Conservation (phyloP, 2,329 filamentous ascomycete genomes). For the Laburnicola sp. region DNA sequence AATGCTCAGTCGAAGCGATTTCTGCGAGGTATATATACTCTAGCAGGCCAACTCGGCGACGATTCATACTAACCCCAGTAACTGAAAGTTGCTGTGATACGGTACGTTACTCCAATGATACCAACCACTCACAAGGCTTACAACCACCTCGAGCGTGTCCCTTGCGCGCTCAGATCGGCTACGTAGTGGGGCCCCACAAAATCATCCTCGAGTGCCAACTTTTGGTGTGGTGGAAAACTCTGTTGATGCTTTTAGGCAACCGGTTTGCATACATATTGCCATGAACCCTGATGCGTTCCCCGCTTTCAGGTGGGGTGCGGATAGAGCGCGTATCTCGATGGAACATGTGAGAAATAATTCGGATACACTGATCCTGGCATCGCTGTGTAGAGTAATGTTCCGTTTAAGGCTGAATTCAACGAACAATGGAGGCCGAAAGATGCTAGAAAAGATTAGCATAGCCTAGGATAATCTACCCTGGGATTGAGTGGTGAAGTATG, state of each 20-base stretch:
- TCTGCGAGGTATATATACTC: neutral
- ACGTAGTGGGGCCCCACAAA: neutral
- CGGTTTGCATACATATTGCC: neutral
- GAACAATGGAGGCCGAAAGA: no score
- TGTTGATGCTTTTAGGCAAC: neutral
- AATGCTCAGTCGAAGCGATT: neutral
- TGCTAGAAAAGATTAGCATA: no score
- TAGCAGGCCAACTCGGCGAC: neutral
- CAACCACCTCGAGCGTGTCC: neutral
- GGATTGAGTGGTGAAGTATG: no score
- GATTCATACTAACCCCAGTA: neutral
- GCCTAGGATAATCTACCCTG: no score
- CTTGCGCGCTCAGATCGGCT: conserved; percentile 2
- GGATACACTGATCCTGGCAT: no score
- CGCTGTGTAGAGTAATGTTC: neutral
- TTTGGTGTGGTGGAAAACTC: neutral
- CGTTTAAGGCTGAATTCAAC: no score
- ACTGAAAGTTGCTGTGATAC: neutral
- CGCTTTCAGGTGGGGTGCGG: conserved; percentile 6
- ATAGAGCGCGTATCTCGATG: neutral
- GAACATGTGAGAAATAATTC: neutral
- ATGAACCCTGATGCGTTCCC: conserved; percentile 2
- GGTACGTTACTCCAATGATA: neutral
- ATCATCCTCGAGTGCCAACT: neutral
- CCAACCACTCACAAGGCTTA: neutral